Evolutionary conservation across 2,329 filamentous ascomycete species (phyloP).

Genomic region (Hypoxylon sp.): DNA sequence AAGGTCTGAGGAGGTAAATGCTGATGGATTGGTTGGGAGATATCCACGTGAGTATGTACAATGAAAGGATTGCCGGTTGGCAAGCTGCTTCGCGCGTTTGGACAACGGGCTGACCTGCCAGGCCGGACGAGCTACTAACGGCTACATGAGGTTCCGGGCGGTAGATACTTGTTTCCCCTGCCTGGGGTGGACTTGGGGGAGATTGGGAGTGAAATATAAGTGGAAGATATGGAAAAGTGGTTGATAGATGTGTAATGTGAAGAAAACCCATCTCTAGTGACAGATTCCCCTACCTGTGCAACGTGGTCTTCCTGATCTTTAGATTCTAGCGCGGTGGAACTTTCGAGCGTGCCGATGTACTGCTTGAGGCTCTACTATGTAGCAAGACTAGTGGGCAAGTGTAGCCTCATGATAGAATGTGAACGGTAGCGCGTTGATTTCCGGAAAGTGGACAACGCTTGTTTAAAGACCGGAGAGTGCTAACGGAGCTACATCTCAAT

Average conservation of each 20-base stretch:
- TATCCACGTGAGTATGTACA: slow-evolving; percentile 25
- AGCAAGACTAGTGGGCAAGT: slow-evolving; percentile 7
- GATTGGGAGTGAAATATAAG: slow-evolving; percentile 1
- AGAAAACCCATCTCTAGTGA: background rate
- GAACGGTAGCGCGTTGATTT: background rate
- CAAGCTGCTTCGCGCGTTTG: slow-evolving; percentile 13
- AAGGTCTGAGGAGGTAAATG: slow-evolving; percentile 15
- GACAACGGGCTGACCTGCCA: slow-evolving; percentile 7
- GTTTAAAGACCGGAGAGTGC: background rate
- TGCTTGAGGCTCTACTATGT: slow-evolving; percentile 7
- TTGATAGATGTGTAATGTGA: background rate
- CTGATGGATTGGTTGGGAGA: slow-evolving; percentile 30
- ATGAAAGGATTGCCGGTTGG: slow-evolving; percentile 7
- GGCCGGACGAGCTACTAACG: slow-evolving; percentile 10
- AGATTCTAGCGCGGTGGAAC: background rate
- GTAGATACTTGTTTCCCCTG: slow-evolving; percentile 8
- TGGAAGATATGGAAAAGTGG: slow-evolving; percentile 2
- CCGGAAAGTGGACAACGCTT: background rate
- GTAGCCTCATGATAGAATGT: background rate
- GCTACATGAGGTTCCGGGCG: slow-evolving; percentile 19
- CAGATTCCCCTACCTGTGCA: background rate
- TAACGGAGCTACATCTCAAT: slow-evolving; percentile 13
- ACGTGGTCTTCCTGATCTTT: background rate
- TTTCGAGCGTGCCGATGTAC: background rate
- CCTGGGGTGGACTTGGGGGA: slow-evolving; percentile 3